Conservation (phyloP, 371 early-diverging fungal species). For the Syncephalis plumigaleata region DNA sequence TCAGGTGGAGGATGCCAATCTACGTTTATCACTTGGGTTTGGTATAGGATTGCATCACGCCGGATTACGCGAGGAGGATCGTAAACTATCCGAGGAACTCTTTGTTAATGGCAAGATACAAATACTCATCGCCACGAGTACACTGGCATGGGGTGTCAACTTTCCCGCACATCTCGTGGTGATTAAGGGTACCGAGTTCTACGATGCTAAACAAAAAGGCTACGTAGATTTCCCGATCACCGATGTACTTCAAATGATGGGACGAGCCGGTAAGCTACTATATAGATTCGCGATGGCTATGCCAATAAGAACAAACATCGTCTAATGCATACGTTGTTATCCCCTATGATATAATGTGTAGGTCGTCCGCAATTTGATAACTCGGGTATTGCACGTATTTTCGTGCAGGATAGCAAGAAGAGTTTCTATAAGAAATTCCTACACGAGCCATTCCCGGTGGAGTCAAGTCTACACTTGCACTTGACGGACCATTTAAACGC, state of each 20-base stretch:
- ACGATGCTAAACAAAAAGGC: conserved; percentile 69
- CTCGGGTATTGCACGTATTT: conserved; percentile 68
- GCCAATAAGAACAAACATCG: not conserved
- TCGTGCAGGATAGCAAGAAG: conserved; percentile 83
- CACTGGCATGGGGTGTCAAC: conserved; percentile 99
- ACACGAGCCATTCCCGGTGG: conserved; percentile 83
- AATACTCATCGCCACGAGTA: conserved; percentile 90
- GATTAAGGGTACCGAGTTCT: conserved; percentile 96
- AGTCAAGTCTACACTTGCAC: conserved; percentile 57
- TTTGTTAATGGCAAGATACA: conserved; percentile 88
- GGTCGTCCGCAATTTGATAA: conserved; percentile 94
- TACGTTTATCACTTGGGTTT: conserved; percentile 68
- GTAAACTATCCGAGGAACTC: conserved; percentile 82
- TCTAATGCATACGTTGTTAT: too few relatives aligned
- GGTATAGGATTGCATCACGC: conserved; percentile 98
- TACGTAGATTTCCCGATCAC: conserved; percentile 92
- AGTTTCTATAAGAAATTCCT: conserved; percentile 93
- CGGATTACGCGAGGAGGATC: conserved; percentile 79
- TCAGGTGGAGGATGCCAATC: conserved; percentile 54
- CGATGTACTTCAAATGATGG: conserved; percentile 97
- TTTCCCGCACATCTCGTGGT: conserved; percentile 97
- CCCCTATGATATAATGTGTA: too few relatives aligned
- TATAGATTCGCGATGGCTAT: too few relatives aligned
- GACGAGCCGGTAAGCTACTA: conserved; percentile 81
- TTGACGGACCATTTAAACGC: conserved; percentile 84